Conservation (phyloP, 2,329 filamentous ascomycete genomes). For the Drechslerella dactyloides region DNA sequence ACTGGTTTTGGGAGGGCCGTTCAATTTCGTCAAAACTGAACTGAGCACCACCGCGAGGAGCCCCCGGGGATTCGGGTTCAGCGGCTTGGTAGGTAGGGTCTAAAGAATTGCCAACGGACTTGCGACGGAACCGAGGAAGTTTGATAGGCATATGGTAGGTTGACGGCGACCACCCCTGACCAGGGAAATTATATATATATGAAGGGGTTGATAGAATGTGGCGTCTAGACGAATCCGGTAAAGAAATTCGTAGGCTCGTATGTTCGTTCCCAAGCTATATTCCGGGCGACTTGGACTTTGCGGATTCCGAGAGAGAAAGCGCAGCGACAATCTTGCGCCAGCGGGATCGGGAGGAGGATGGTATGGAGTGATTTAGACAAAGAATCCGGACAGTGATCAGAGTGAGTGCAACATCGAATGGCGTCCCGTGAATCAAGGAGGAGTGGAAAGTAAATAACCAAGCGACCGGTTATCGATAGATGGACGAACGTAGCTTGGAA, state of each 20-base stretch:
- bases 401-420: slow-evolving; percentile 43
- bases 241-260: slow-evolving; percentile 23
- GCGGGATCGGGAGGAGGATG: slow-evolving; percentile 12
- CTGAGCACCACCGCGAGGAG: slow-evolving; percentile 49
- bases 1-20: slow-evolving; percentile 50
- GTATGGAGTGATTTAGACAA: slow-evolving; percentile 32
- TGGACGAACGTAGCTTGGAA: slow-evolving; percentile 3
- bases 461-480: background rate
- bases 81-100: slow-evolving; percentile 55
- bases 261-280: slow-evolving; percentile 40
- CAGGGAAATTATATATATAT: slow-evolving; percentile 37
- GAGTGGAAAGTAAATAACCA: background rate
- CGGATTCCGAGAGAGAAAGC: slow-evolving; percentile 24
- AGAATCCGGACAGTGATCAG: slow-evolving; percentile 22
- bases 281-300: slow-evolving; percentile 19
- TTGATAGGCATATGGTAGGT: slow-evolving; percentile 55
- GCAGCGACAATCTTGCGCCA: slow-evolving; percentile 6
- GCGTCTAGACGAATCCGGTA: slow-evolving; percentile 16
- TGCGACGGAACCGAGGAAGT: slow-evolving; percentile 56
- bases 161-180: slow-evolving; percentile 36
- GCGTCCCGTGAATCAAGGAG: slow-evolving; percentile 3
- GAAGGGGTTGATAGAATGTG: slow-evolving; percentile 29
- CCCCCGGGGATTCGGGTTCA: slow-evolving; percentile 52
- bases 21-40: slow-evolving; percentile 53
- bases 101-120: slow-evolving; percentile 55